These are phyloP conservation scores for Nemania serpens DNA, from an alignment of 2,329 filamentous ascomycete species.

Conservation along the genomic window DNA sequence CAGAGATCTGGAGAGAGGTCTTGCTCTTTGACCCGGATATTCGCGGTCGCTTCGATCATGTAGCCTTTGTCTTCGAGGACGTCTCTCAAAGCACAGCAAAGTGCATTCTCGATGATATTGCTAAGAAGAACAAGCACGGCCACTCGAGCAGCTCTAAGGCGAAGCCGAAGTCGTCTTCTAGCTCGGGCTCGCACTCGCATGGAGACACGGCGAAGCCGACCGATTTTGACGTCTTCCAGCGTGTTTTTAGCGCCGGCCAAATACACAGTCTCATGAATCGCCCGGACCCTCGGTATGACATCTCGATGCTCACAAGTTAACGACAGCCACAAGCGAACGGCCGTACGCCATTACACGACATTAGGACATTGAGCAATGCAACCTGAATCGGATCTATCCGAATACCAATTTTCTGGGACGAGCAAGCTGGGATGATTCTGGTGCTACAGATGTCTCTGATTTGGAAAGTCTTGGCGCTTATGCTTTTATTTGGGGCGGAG, in stretches of 20 bases:
- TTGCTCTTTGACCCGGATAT: conserved; percentile 67
- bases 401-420: conserved; percentile 11
- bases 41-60: conserved; percentile 63
- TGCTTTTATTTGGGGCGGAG: conserved; percentile 18
- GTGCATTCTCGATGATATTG: conserved; percentile 59
- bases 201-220: conserved; percentile 40
- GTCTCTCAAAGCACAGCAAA: conserved; percentile 56
- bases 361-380: conserved; percentile 32
- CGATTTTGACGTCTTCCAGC: conserved; percentile 59
- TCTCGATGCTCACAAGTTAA: conserved; percentile 49
- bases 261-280: conserved; percentile 55
- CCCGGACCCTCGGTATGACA: conserved; percentile 59
- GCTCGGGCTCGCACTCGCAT: conserved; percentile 43
- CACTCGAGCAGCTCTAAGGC: conserved; percentile 37
- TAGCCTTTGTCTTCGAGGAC: conserved; percentile 69
- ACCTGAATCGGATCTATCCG: conserved; percentile 34
- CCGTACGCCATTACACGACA: conserved; percentile 39
- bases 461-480: conserved; percentile 26
- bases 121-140: conserved; percentile 52
- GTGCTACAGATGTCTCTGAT: conserved; percentile 17
- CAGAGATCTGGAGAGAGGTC: conserved; percentile 68
- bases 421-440: conserved; percentile 18
- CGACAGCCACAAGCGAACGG: conserved; percentile 17
- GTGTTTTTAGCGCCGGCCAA: conserved; percentile 56
- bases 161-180: conserved; percentile 40